Percentiles rank a stretch among this genome's conserved stretches.
Evolutionary conservation across 1,284 basidiomycete species (phyloP).

Genomic region (Mycosarcoma maydis): DNA sequence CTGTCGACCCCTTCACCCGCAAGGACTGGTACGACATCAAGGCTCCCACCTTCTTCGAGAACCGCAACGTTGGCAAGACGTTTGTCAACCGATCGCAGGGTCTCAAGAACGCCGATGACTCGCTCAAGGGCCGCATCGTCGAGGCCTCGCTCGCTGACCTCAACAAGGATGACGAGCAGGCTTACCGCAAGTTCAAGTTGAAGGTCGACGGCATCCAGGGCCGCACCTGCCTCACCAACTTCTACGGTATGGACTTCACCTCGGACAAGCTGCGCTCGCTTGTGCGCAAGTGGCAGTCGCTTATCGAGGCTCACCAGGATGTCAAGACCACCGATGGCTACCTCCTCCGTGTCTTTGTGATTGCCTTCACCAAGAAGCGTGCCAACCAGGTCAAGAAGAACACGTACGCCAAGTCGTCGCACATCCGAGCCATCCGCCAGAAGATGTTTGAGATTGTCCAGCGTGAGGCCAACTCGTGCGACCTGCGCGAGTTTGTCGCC

Average conservation of each 20-base stretch:
- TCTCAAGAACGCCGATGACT: conserved; percentile 98
- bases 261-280: conserved; percentile 99
- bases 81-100: conserved; percentile 98
- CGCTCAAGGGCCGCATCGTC: conserved; percentile 94
- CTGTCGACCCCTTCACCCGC: conserved; percentile 99
- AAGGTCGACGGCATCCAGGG: conserved; percentile 97
- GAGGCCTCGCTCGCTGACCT: conserved; percentile 97
- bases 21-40: conserved; percentile 99
- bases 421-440: conserved; percentile 96
- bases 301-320: conserved; percentile 98
- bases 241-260: conserved; percentile 99
- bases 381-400: conserved; percentile 98
- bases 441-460: conserved; percentile 99
- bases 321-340: conserved; percentile 99
- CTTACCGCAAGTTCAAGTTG: conserved; percentile 99
- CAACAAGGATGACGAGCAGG: conserved; percentile 99
- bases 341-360: conserved; percentile 97
- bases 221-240: conserved; percentile 99
- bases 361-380: conserved; percentile 98
- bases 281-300: conserved; percentile 99
- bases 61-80: conserved; percentile 97
- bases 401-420: conserved; percentile 94
- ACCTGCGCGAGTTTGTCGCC: conserved; percentile 91
- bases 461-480: conserved; percentile 91
- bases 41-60: conserved; percentile 97